Percentiles rank a stretch among this genome's conserved stretches.
These are phyloP conservation scores for Penicillium alfredii DNA, from an alignment of 495 filamentous ascomycete species.

Conservation along the genomic window DNA sequence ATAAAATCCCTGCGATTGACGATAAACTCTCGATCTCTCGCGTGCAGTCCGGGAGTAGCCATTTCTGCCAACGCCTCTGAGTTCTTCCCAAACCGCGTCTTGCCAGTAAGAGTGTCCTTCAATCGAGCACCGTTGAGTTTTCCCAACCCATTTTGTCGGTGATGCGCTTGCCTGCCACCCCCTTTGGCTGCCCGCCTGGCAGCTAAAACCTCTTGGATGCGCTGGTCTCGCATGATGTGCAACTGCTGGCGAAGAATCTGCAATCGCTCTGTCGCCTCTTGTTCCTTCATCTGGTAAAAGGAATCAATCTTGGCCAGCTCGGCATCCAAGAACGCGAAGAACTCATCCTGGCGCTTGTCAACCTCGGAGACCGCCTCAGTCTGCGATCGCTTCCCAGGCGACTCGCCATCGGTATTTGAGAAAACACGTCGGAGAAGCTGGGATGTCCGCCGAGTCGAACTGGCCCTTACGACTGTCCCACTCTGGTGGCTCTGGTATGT, in stretches of 20 bases:
- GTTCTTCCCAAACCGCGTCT: slow-evolving; percentile 48
- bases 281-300: slow-evolving; percentile 79
- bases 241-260: slow-evolving; percentile 67
- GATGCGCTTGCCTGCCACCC: slow-evolving; percentile 4
- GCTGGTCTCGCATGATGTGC: slow-evolving; percentile 78
- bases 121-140: slow-evolving; percentile 20
- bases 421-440: slow-evolving; percentile 36
- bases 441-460: slow-evolving; percentile 20
- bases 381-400: slow-evolving; percentile 27
- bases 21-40: slow-evolving; percentile 25
- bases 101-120: slow-evolving; percentile 26
- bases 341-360: slow-evolving; percentile 62
- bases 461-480: slow-evolving; percentile 12
- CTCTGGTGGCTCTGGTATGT: slow-evolving; percentile 9
- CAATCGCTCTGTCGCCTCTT: slow-evolving; percentile 69
- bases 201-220: slow-evolving; percentile 60
- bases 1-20: slow-evolving; percentile 56
- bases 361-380: slow-evolving; percentile 44
- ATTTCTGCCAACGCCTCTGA: slow-evolving; percentile 49
- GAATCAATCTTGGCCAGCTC: slow-evolving; percentile 80
- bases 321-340: slow-evolving; percentile 68
- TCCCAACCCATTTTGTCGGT: slow-evolving; percentile 18
- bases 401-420: slow-evolving; percentile 23
- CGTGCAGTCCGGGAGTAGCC: slow-evolving; percentile 39
- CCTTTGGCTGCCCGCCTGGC: slow-evolving; percentile 10